Base-by-base conservation (phyloP, 1,139 yeast genomes). In the Eremothecium cymbalariae region DNA sequence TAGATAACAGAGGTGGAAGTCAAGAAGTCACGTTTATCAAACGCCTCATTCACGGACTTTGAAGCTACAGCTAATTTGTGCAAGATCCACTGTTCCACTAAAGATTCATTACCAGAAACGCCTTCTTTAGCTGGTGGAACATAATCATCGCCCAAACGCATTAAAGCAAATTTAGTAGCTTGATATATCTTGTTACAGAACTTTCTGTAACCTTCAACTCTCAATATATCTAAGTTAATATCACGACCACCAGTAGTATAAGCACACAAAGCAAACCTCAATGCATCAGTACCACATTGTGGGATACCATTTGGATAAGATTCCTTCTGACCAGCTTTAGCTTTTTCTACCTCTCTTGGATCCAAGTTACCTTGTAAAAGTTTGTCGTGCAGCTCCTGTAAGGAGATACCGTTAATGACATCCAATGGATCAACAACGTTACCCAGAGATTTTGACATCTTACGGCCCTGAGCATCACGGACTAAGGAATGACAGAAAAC, bases 151-250 rank as follows among this genome's bases (percentile, higher is more conserved):
- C 97, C 98, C 47, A 90, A 72, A 63, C 93, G 79, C 76, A 93
- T 80, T 63, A 90, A 70, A 26, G 86, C 98, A 57, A 90, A 90
- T 67, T 90, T 90, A 45, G 98, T 88, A 39, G 98, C 98, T 68
- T 90, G 98, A 71, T 85, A 90, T 53, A 90, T 90, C 77, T 90
- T 90, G 77, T 90, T 90, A 72, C 98, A 88, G 82, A 90, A 90
- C 72, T 90, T 90, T 67, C 98, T 77, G 78, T 90, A 90, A 55
- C 98, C 98, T 62, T 93, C 98, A 49, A 90, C 95, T 68, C 98
- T 83, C 62, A 86, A 70, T 53, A 90, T 86, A 60, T 90, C 97
- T 60, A 90, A 74, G 66, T 90, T 90, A 62, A 90, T 90, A 58
- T 90, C 98, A 66, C 97, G 80, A 53, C 96, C 97, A 67, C 98